Evolutionary conservation across 805 yeast genomes (phyloP).

Genomic region (Jamesozyma piceae): DNA sequence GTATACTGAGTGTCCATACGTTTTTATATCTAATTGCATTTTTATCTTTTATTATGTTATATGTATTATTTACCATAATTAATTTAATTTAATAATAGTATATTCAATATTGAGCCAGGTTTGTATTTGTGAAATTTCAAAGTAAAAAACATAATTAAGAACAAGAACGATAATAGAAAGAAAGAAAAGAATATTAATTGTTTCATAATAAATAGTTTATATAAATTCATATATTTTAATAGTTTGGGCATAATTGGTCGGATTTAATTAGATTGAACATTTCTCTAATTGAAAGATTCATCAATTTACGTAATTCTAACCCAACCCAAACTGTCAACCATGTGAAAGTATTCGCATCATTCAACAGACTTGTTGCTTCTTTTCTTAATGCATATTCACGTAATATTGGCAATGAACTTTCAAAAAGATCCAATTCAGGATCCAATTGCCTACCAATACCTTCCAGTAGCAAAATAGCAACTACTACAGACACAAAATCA

Average conservation of each 20-base stretch:
- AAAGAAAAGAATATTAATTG: not conserved
- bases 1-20: too few species aligned
- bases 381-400: conserved; percentile 63
- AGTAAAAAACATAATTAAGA: too few species aligned
- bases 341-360: conserved; percentile 51
- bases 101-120: not conserved
- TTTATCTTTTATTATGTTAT: not conserved
- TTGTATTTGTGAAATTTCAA: too few species aligned
- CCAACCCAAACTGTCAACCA: conserved; percentile 91
- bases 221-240: conserved; percentile 22
- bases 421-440: conserved; percentile 87
- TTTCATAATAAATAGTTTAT: not conserved
- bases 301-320: conserved; percentile 77
- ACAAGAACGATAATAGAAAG: too few species aligned
- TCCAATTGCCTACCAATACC: conserved; percentile 94
- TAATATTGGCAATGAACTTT: conserved; percentile 80
- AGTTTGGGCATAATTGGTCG: conserved; percentile 59
- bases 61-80: too few species aligned
- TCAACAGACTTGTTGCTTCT: conserved; percentile 50
- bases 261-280: conserved; percentile 48
- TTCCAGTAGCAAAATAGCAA: conserved; percentile 81
- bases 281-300: conserved; percentile 74
- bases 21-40: not conserved
- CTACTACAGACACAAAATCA: conserved; percentile 90
- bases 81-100: too few species aligned